Conservation (phyloP, 768 basidiomycete species). For the Tricholoma furcatifolium region DNA sequence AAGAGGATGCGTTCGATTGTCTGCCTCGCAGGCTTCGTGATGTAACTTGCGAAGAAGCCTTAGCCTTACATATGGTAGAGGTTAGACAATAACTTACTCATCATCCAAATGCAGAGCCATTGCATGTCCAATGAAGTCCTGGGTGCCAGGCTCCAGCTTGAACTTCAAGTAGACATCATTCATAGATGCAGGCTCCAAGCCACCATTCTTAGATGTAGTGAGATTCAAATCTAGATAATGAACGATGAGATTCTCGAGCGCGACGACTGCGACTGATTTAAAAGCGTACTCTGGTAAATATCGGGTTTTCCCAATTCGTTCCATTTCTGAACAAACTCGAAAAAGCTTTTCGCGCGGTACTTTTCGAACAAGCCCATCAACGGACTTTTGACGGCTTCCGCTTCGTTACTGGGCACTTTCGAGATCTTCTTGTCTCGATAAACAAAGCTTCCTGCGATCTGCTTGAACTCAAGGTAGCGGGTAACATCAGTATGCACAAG, state of each 20-base stretch:
- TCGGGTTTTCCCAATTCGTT: slow-evolving; percentile 85
- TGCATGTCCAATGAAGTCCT: slow-evolving; percentile 98
- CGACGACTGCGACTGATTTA: background rate
- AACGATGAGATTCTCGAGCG: background rate
- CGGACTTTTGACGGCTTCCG: slow-evolving; percentile 93
- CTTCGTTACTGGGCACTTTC: slow-evolving; percentile 96
- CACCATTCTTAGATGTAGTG: slow-evolving; percentile 59
- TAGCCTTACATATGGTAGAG: background rate
- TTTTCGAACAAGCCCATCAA: slow-evolving; percentile 99
- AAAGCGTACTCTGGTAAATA: slow-evolving; percentile 82
- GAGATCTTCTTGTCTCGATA: slow-evolving; percentile 96
- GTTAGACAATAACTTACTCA: slow-evolving; percentile 58
- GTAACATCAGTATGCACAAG: slow-evolving; percentile 99
- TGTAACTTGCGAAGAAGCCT: slow-evolving; percentile 60
- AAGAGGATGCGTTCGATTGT: slow-evolving; percentile 94
- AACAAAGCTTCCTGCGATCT: slow-evolving; percentile 97
- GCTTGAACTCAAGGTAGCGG: slow-evolving; percentile 99
- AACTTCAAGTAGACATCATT: slow-evolving; percentile 95
- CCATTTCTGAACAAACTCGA: slow-evolving; percentile 95
- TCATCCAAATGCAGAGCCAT: slow-evolving; percentile 99
- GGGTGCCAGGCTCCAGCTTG: slow-evolving; percentile 93
- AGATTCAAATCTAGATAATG: slow-evolving; percentile 70
- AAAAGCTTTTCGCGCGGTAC: slow-evolving; percentile 96
- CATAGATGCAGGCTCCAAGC: slow-evolving; percentile 62
- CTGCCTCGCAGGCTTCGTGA: slow-evolving; percentile 85